Percentiles rank a stretch among this genome's conserved stretches.
Conservation (phyloP, 73 alveolate species). For the Breviolum minutum region DNA sequence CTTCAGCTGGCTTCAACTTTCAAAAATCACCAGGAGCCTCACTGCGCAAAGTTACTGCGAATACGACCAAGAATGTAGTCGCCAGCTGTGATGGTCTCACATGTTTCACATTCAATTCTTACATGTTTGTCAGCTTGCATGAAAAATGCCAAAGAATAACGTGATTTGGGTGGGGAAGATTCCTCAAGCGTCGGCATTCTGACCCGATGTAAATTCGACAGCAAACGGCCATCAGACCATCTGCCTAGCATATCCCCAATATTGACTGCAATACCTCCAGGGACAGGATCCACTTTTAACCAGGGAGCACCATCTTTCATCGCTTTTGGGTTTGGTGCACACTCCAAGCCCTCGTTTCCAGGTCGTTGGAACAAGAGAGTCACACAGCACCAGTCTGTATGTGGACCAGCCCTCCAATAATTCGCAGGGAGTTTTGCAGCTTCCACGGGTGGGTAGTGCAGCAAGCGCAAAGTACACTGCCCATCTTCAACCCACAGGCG, state of each 20-base stretch:
- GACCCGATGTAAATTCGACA: conserved; percentile 24
- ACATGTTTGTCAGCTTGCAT: conserved; percentile 91
- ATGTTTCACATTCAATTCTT: conserved; percentile 24
- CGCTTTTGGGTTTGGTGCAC: conserved; percentile 77
- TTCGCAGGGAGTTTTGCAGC: conserved; percentile 49
- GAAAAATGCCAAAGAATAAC: conserved; percentile 83
- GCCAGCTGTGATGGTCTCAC: conserved; percentile 81
- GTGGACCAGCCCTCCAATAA: conserved; percentile 93
- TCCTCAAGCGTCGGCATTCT: conserved; percentile 42
- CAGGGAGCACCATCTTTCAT: conserved; percentile 35
- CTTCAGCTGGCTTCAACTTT: too few relatives aligned
- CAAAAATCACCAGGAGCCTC: background rate
- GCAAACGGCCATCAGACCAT: conserved; percentile 74
- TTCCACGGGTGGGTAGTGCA: conserved; percentile 21
- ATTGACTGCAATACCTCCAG: conserved; percentile 77
- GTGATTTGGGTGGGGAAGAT: conserved; percentile 33
- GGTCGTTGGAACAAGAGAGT: conserved; percentile 70
- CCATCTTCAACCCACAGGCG: conserved; percentile 88
- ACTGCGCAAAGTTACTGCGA: conserved; percentile 65
- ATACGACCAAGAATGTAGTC: conserved; percentile 92
- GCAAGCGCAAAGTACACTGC: conserved; percentile 63
- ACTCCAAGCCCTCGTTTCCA: conserved; percentile 81
- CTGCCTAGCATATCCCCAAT: conserved; percentile 80
- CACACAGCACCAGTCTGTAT: conserved; percentile 76
- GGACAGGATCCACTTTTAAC: conserved; percentile 61